A percentile compares a stretch with the other conserved stretches of the same genome.
These are phyloP conservation scores for Aspergillus hiratsukae DNA, from an alignment of 2,329 filamentous ascomycete species.

Conservation along the genomic window DNA sequence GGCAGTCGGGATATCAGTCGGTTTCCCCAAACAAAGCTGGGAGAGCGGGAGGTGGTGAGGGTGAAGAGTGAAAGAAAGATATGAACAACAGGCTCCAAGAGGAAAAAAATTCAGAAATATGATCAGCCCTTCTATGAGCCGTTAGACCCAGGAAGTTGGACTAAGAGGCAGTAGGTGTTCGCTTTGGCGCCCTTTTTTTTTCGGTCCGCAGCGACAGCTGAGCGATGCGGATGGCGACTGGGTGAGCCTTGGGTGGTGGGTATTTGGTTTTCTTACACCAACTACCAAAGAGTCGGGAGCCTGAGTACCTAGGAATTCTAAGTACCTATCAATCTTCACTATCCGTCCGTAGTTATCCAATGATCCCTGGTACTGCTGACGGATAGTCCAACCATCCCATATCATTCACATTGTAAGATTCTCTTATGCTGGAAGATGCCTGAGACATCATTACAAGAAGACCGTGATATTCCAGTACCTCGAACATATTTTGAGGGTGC, in stretches of 20 bases:
- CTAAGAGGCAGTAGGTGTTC: not conserved
- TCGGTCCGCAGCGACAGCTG: not conserved
- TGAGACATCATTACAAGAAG: not conserved
- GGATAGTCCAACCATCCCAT: not conserved
- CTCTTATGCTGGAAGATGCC: not conserved
- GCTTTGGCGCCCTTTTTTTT: not conserved
- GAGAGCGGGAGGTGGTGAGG: slow-evolving; percentile 1
- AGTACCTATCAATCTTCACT: not conserved
- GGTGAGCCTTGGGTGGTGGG: not conserved
- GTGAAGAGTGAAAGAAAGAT: not conserved
- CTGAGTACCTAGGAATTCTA: not conserved
- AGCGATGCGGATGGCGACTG: not conserved
- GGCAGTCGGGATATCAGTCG: not conserved
- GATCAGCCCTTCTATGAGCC: not conserved
- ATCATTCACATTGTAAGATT: not conserved
- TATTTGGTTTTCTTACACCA: not conserved
- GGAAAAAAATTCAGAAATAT: not conserved
- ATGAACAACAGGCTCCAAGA: not conserved
- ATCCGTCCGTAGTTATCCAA: too few relatives aligned
- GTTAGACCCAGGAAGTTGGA: not conserved
- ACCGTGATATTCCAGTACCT: not conserved
- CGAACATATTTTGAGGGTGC: not conserved
- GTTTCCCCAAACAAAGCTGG: slow-evolving; percentile 12
- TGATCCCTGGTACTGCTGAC: not conserved
- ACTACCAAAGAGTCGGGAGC: not conserved